Conservation (phyloP, 2,329 filamentous ascomycete genomes). For the Fusarium sp. region DNA sequence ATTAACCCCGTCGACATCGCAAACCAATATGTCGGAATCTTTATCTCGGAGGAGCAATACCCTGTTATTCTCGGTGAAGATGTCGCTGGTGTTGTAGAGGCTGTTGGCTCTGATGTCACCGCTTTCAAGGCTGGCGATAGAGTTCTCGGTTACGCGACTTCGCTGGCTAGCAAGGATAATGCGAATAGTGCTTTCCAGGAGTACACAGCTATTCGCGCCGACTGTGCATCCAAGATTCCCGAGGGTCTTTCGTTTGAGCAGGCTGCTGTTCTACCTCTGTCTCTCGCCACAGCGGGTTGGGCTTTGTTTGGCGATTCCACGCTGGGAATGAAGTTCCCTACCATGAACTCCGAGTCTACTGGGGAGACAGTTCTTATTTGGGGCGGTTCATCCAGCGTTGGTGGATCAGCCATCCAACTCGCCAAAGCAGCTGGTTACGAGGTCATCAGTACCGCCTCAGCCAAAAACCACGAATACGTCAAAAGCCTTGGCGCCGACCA, state of each 20-base stretch:
- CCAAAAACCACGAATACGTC: slow-evolving; percentile 57
- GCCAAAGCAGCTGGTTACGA: slow-evolving; percentile 56
- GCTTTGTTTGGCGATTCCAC: slow-evolving; percentile 37
- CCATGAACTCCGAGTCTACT: background rate
- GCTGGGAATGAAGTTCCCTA: slow-evolving; percentile 18
- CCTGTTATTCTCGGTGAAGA: slow-evolving; percentile 47
- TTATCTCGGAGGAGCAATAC: slow-evolving; percentile 13
- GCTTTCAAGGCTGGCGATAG: slow-evolving; percentile 39
- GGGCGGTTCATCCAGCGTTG: slow-evolving; percentile 62
- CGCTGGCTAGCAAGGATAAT: slow-evolving; percentile 47
- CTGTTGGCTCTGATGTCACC: slow-evolving; percentile 44
- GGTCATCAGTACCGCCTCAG: slow-evolving; percentile 57
- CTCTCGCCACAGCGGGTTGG: slow-evolving; percentile 36
- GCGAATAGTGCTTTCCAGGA: slow-evolving; percentile 32
- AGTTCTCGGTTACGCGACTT: slow-evolving; percentile 44
- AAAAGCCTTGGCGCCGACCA: slow-evolving; percentile 56
- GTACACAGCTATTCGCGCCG: slow-evolving; percentile 24
- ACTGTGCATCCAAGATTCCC: slow-evolving; percentile 36
- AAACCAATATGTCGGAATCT: slow-evolving; percentile 37
- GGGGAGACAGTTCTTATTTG: slow-evolving; percentile 48
- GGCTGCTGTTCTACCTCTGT: slow-evolving; percentile 39
- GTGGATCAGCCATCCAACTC: slow-evolving; percentile 60
- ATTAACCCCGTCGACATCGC: slow-evolving; percentile 48
- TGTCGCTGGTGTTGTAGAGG: slow-evolving; percentile 49
- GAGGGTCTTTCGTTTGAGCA: slow-evolving; percentile 30